Conservation (phyloP, 2,329 filamentous ascomycete genomes). For the Aspergillus novoparasiticus region DNA sequence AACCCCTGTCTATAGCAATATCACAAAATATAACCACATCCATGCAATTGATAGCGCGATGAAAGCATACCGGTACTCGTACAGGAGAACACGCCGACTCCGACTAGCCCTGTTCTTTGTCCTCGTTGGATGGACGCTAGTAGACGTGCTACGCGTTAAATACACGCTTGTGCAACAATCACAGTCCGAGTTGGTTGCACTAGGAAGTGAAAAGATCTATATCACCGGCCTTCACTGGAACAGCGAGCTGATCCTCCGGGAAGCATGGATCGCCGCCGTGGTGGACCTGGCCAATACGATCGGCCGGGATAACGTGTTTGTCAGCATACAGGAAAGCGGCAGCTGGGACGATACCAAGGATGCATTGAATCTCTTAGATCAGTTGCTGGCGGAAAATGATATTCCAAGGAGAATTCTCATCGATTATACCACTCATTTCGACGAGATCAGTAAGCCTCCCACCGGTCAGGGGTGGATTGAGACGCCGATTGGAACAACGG, state of each 20-base stretch:
- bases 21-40: background rate
- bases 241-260: slow-evolving; percentile 60
- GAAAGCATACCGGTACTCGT: background rate
- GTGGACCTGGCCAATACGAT: slow-evolving; percentile 59
- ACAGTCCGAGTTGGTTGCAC: too few relatives aligned
- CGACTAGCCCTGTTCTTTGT: background rate
- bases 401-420: slow-evolving; percentile 60
- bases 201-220: background rate
- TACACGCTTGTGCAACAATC: background rate
- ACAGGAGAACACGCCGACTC: background rate
- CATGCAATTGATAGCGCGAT: background rate
- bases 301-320: slow-evolving; percentile 66
- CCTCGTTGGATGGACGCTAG: background rate
- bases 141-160: background rate
- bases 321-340: slow-evolving; percentile 69
- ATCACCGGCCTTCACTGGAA: slow-evolving; percentile 41
- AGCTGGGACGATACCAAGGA: slow-evolving; percentile 70
- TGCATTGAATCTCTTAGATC: slow-evolving; percentile 60
- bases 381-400: slow-evolving; percentile 53
- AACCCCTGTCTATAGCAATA: background rate
- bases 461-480: slow-evolving; percentile 63
- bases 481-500: slow-evolving; percentile 56
- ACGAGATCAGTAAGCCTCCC: slow-evolving; percentile 54
- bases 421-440: slow-evolving; percentile 61
- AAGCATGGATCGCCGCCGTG: slow-evolving; percentile 65